Evolutionary conservation across 495 filamentous ascomycete species (phyloP), one percentile per base, ranked within the genome.

Genomic region (Aspergillus nanangensis): DNA sequence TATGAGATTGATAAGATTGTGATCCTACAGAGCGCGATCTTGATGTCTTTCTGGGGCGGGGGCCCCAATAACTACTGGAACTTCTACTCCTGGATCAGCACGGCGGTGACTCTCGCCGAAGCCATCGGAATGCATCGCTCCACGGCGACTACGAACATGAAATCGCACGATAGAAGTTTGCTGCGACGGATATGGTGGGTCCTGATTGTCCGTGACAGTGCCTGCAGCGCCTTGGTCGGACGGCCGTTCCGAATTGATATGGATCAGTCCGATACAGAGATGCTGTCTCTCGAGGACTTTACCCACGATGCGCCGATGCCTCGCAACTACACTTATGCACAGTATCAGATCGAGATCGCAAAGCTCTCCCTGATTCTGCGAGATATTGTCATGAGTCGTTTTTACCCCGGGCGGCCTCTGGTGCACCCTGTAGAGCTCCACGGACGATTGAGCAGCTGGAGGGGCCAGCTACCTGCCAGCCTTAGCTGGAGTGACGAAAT

Each of bases 1-100:
- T 82, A 82, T 55, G 85, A 89, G 56, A 71, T 70, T 22, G 79
- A 85, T 48, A 79, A 82, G 21, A 71, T 88, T 29, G 62, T 77
- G 21, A 69, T 87, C 19, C 79, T 88, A 9, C 85, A 89, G 60
- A 41, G 19, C 13, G n/a, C 38, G 5, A 4, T 23, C 13, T 25
- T 41, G 2, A 3, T 41, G 8, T 41, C 38, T 10, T 41, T 41
- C 38, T 41, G n/a, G 3, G 38, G 38, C 23, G 38, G 38, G 2
- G 31, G 31, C 8, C 31, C 31, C 3, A 41, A 41, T n/a, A 41
- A 3, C 38, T 41, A 41, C 38, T 41, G 38, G 38, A 41, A 41
- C 5, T 41, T 41, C 14, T 41, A 41, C 38, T 41, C 38, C 2
- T 41, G 38, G 38, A 25, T 41, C 20, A 41, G 38, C 20, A 41